Evolutionary conservation across 2,329 filamentous ascomycete species (phyloP), one percentile per base, ranked within the genome.

Genomic region (Claviceps sorghi): DNA sequence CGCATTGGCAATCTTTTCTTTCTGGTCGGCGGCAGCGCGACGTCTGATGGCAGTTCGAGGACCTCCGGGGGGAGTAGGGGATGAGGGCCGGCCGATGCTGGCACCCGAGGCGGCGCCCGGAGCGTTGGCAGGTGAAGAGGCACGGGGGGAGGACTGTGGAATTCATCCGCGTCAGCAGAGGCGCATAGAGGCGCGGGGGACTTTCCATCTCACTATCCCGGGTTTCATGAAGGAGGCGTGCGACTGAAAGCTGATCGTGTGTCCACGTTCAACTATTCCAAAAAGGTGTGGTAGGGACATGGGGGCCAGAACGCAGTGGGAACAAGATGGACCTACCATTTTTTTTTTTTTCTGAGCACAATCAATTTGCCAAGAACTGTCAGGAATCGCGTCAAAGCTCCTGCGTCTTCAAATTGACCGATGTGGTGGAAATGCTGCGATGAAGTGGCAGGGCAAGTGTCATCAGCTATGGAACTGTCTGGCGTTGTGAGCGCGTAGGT

Each of bases 31-130:
- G 32, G 93, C 93, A 44, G 93, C 91, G 68, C 93, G 88, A 69
- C 93, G 84, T 70, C 93, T 84, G 73, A 98, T 94, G 56, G 89
- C 91, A 60, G 91, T 95, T 68, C 93, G 89, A 64, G 93, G 89
- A 62, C 93, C 93, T 59, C 93, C 93, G 29, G 93, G 93, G 57
- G 89, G 85, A 63, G 88, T 83, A 56, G 91, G 90, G 49, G 91
- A 95, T 32, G 87, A 84, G 53, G 88, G 83, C 58, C 91, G 88
- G 64, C 79, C 82, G 65, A 83, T 79, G 65, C 79, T 82, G 55
- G 82, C 77, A 70, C 86, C 87, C 54, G 79, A 79, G 60, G 80
- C 76, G 60, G 76, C 75, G 59, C 77, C 75, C 55, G 75, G 72
- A 57, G 73, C 72, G 65, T 73, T 75, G 57, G 69, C 71, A 55